Percentiles rank a stretch among this genome's conserved stretches.
These are phyloP conservation scores for Carpinus viminea DNA, from an alignment of 306 rosid genomes.

Conservation along the genomic window DNA sequence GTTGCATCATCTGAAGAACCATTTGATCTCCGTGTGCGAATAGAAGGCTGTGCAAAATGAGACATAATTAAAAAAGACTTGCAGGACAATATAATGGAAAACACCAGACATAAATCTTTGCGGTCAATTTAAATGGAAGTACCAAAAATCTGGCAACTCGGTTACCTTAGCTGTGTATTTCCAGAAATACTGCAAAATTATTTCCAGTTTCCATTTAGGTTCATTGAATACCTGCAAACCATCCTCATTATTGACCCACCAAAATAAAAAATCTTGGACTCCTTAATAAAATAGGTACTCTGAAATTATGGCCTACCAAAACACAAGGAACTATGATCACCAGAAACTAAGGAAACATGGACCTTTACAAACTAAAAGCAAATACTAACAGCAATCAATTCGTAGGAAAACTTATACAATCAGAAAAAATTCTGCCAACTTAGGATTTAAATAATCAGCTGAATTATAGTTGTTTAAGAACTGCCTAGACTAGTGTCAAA, in stretches of 20 bases:
- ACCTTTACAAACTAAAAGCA: neutral
- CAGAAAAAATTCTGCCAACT: conserved; percentile 1
- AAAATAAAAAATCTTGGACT: conserved; percentile 21
- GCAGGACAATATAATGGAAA: neutral
- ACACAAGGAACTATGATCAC: conserved; percentile 12
- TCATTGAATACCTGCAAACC: conserved; percentile 57
- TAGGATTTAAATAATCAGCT: neutral
- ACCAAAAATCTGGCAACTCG: neutral
- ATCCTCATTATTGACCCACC: conserved; percentile 26
- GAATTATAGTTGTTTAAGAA: neutral
- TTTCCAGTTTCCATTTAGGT: conserved; percentile 83
- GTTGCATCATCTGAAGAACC: conserved; percentile 49
- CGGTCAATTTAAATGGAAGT: conserved; percentile 5
- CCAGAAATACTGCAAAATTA: conserved; percentile 75
- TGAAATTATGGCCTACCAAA: neutral
- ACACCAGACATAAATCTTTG: conserved; percentile 9
- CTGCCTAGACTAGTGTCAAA: neutral
- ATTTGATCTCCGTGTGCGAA: conserved; percentile 71
- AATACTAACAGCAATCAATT: neutral
- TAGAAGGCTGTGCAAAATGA: conserved; percentile 62
- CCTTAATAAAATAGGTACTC: conserved; percentile 2
- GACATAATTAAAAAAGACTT: neutral
- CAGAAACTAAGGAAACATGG: neutral
- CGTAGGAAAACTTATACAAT: neutral
- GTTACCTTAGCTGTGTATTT: conserved; percentile 76